Percentiles rank a stretch among this genome's conserved stretches.
phyloP scores from a whole-genome alignment of 495 filamentous ascomycete genomes.

The Geoglossum glabrum region DNA sequence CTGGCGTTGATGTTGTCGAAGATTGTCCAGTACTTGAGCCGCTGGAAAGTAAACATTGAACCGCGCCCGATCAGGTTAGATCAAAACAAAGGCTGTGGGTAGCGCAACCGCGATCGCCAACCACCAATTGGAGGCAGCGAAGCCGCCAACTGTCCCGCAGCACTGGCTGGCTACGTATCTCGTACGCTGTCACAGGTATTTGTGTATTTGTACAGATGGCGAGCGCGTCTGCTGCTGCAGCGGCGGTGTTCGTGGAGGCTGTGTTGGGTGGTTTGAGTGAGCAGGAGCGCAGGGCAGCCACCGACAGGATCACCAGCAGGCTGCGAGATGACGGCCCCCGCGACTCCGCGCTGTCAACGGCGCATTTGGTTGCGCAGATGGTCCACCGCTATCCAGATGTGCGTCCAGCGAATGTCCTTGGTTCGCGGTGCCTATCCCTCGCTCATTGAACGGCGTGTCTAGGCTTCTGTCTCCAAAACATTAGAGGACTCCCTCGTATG shows the following conservation, averaged over 20 bases:
- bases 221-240: neutral
- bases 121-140: neutral
- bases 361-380: neutral
- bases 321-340: neutral
- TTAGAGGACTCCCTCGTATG: neutral
- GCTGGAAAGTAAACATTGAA: slow-evolving; percentile 11
- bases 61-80: neutral
- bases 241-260: neutral
- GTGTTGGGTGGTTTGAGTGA: neutral
- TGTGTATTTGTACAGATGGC: neutral
- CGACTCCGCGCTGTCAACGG: neutral
- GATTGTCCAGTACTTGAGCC: slow-evolving; percentile 24
- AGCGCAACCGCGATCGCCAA: neutral
- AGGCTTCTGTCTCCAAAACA: neutral
- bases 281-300: neutral
- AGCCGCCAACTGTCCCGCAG: too few species aligned
- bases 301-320: neutral
- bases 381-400: neutral
- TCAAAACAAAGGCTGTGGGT: neutral
- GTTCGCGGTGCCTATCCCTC: neutral
- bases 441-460: neutral
- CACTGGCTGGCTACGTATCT: too few species aligned
- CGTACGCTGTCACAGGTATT: too few species aligned
- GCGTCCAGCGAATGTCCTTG: neutral
- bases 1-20: slow-evolving; percentile 8